phyloP scores from a whole-genome alignment of 2,329 filamentous ascomycete species.

The Whalleya microplaca region DNA sequence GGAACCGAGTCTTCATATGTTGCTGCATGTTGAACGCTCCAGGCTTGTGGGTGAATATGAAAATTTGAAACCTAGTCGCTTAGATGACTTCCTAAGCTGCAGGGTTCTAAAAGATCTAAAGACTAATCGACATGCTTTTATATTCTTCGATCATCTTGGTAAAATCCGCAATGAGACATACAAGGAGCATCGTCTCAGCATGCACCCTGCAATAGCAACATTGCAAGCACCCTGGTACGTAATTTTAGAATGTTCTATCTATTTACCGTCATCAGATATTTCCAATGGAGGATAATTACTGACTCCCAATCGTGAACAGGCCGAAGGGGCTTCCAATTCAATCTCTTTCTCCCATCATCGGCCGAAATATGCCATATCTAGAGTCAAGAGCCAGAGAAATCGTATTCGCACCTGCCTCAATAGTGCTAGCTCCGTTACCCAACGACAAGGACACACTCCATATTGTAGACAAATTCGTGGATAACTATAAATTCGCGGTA shows the following conservation, averaged over 20 bases:
- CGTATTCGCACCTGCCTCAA: slow-evolving; percentile 18
- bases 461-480: slow-evolving; percentile 25
- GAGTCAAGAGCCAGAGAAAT: slow-evolving; percentile 22
- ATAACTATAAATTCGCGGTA: slow-evolving; percentile 29
- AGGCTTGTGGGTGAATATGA: slow-evolving; percentile 12
- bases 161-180: slow-evolving; percentile 26
- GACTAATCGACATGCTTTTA: not conserved
- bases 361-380: slow-evolving; percentile 23
- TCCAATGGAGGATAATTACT: too few relatives aligned
- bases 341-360: slow-evolving; percentile 1
- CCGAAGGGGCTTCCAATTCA: slow-evolving; percentile 25
- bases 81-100: not conserved
- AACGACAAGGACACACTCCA: slow-evolving; percentile 12
- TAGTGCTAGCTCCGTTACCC: slow-evolving; percentile 14
- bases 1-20: slow-evolving; percentile 36
- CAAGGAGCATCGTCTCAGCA: slow-evolving; percentile 8
- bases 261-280: too few relatives aligned
- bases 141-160: slow-evolving; percentile 27
- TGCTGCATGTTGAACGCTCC: slow-evolving; percentile 33
- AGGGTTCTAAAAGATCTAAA: not conserved
- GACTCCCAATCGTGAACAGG: not conserved
- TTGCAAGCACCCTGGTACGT: slow-evolving; percentile 12
- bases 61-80: not conserved
- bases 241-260: too few relatives aligned
- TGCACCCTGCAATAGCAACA: slow-evolving; percentile 1